Conservation (phyloP, 371 early-diverging fungal genomes). For the Chytridiales sp. region DNA sequence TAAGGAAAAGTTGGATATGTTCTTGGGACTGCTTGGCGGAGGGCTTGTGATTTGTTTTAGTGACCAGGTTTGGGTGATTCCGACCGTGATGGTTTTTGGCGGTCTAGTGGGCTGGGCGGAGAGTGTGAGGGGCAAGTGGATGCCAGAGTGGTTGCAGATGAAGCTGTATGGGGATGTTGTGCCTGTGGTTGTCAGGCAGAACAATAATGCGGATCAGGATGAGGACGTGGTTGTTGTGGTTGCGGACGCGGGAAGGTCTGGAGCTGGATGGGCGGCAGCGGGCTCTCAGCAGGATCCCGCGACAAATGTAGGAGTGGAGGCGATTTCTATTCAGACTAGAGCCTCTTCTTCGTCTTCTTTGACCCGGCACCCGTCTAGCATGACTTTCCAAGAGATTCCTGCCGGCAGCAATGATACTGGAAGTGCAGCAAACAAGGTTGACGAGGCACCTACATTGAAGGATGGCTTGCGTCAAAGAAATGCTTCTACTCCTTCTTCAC, state of each 20-base stretch:
- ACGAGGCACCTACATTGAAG: not conserved
- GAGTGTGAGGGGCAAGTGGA: not conserved
- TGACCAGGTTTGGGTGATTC: constrained; percentile 51
- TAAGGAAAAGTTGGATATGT: constrained; percentile 38
- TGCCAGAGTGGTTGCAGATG: not conserved
- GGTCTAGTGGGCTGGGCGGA: constrained; percentile 46
- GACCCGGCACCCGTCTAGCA: too few species aligned
- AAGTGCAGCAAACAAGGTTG: not conserved
- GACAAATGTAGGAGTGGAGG: too few species aligned
- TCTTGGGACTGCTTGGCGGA: constrained; percentile 42
- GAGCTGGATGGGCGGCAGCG: too few species aligned
- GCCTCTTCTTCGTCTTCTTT: too few species aligned
- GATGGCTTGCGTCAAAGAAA: not conserved
- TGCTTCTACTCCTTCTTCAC: not conserved
- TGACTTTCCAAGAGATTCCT: too few species aligned
- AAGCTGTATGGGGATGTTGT: constrained; percentile 2
- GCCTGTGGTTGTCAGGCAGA: not conserved
- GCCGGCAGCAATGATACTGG: too few species aligned
- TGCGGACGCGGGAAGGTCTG: not conserved
- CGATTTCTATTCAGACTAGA: too few species aligned
- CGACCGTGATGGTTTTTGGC: constrained; percentile 54
- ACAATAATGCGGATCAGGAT: not conserved
- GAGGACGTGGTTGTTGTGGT: not conserved
- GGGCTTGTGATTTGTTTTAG: constrained; percentile 43
- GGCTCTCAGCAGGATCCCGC: too few species aligned